These are phyloP conservation scores for Monilinia fructigena DNA, from an alignment of 2,329 filamentous ascomycete species.

Conservation along the genomic window DNA sequence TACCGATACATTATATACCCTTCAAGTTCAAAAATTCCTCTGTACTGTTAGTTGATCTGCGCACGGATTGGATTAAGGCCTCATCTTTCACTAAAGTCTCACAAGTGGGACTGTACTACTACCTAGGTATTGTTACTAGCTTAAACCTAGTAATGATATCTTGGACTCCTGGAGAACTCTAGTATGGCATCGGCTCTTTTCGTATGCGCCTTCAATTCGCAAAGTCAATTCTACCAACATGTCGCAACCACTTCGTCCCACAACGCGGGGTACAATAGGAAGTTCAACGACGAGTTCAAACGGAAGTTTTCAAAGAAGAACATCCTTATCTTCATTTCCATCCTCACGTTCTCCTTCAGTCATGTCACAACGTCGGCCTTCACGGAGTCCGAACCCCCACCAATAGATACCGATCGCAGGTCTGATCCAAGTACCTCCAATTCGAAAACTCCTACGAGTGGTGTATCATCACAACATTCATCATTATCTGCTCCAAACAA, in stretches of 20 bases:
- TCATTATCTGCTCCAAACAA: conserved; percentile 54
- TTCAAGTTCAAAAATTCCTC: not conserved
- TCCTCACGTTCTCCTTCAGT: conserved; percentile 58
- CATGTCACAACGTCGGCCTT: conserved; percentile 53
- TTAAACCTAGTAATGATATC: conserved; percentile 24
- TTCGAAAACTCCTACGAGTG: conserved; percentile 59
- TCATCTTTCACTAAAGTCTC: conserved; percentile 21
- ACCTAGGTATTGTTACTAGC: conserved; percentile 10
- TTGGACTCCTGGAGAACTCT: conserved; percentile 19
- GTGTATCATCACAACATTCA: conserved; percentile 58
- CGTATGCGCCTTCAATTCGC: conserved; percentile 27
- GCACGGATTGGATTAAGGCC: conserved; percentile 23
- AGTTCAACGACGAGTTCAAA: conserved; percentile 36
- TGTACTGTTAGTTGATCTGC: not conserved
- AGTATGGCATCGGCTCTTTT: conserved; percentile 29
- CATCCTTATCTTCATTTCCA: conserved; percentile 63
- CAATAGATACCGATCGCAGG: conserved; percentile 53
- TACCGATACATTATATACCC: too few relatives aligned
- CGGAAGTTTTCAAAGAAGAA: conserved; percentile 43
- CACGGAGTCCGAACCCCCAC: conserved; percentile 53
- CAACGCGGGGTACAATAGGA: conserved; percentile 31
- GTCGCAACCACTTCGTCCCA: conserved; percentile 33
- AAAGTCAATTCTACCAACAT: conserved; percentile 28
- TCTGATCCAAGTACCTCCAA: conserved; percentile 58
- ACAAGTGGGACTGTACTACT: conserved; percentile 21